Percentiles rank a stretch among this genome's conserved stretches.
Conservation (phyloP, 1,139 yeast genomes). For the Geotrichum australiense region DNA sequence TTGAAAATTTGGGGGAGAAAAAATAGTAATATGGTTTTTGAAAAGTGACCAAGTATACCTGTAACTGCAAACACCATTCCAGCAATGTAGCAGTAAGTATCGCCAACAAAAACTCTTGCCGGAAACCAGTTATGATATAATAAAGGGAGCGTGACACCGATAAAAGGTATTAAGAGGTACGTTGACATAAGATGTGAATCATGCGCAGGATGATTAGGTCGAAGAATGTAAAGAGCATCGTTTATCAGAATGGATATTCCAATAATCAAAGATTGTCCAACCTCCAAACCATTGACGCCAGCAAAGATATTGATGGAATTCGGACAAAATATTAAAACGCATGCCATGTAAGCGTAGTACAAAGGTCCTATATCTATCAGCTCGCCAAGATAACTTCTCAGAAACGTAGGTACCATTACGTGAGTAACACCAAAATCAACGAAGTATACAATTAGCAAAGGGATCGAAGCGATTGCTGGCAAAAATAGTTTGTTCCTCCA, state of each 20-base stretch:
- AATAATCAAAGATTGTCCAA: slow-evolving; percentile 82
- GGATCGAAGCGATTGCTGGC: slow-evolving; percentile 92
- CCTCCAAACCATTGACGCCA: slow-evolving; percentile 93
- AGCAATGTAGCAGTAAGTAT: slow-evolving; percentile 93
- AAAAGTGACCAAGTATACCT: slow-evolving; percentile 92
- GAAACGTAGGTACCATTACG: slow-evolving; percentile 73
- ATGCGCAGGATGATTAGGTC: slow-evolving; percentile 53
- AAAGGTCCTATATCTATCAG: slow-evolving; percentile 69
- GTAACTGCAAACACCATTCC: slow-evolving; percentile 99
- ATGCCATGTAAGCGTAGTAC: slow-evolving; percentile 84
- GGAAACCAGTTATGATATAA: slow-evolving; percentile 85
- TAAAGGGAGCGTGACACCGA: slow-evolving; percentile 77
- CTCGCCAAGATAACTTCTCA: slow-evolving; percentile 39
- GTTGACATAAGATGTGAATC: slow-evolving; percentile 81
- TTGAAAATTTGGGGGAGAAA: slow-evolving; percentile 87
- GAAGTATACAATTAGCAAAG: slow-evolving; percentile 81
- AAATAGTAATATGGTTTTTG: slow-evolving; percentile 80
- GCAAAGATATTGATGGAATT: slow-evolving; percentile 95
- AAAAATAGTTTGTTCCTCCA: slow-evolving; percentile 96
- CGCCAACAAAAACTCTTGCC: slow-evolving; percentile 91
- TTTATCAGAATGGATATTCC: slow-evolving; percentile 65
- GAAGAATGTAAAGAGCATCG: slow-evolving; percentile 62
- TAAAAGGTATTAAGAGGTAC: slow-evolving; percentile 71
- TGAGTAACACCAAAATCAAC: slow-evolving; percentile 92
- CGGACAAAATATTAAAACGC: slow-evolving; percentile 89